Evolutionary conservation across 1,139 yeast genomes (phyloP).

Genomic region (Diutina catenulata): DNA sequence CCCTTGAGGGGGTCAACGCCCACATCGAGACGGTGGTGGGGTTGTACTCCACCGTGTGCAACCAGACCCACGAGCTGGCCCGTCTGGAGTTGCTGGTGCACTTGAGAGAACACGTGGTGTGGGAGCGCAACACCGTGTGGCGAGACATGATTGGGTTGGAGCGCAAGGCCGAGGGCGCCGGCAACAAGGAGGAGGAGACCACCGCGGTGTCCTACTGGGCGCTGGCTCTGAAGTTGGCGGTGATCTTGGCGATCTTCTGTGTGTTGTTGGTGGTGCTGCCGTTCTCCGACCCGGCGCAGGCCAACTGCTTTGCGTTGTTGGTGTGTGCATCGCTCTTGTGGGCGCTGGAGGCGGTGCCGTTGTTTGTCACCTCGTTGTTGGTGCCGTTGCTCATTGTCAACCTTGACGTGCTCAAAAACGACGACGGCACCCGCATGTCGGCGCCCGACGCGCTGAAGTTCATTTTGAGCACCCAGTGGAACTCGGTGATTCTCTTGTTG

Average conservation of each 20-base stretch:
- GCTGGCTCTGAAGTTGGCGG: conserved; percentile 34
- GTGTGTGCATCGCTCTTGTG: conserved; percentile 60
- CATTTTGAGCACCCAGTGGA: conserved; percentile 58
- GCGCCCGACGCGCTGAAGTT: conserved; percentile 44
- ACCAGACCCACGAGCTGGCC: conserved; percentile 29
- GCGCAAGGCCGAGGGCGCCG: conserved; percentile 25
- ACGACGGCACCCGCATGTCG: conserved; percentile 41
- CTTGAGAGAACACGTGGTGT: conserved; percentile 60
- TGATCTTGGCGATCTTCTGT: conserved; percentile 34
- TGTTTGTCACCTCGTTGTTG: conserved; percentile 53
- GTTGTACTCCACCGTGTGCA: conserved; percentile 31
- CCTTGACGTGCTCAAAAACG: conserved; percentile 43
- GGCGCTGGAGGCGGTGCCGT: conserved; percentile 66
- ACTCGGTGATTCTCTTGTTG: conserved; percentile 56
- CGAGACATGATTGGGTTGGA: conserved; percentile 34
- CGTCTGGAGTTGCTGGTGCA: conserved; percentile 44
- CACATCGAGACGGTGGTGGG: conserved; percentile 21
- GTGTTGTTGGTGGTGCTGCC: conserved; percentile 41
- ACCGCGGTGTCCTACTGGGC: too few relatives aligned
- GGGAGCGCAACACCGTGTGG: conserved; percentile 70
- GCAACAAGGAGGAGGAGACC: conserved; percentile 6
- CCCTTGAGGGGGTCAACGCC: conserved; percentile 12
- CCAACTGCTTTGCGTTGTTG: conserved; percentile 56
- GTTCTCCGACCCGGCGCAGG: conserved; percentile 47
- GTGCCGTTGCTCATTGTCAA: conserved; percentile 49